Evolutionary conservation across 1,284 basidiomycete genomes (phyloP).

Genomic region (Fomitopsis pinicola): DNA sequence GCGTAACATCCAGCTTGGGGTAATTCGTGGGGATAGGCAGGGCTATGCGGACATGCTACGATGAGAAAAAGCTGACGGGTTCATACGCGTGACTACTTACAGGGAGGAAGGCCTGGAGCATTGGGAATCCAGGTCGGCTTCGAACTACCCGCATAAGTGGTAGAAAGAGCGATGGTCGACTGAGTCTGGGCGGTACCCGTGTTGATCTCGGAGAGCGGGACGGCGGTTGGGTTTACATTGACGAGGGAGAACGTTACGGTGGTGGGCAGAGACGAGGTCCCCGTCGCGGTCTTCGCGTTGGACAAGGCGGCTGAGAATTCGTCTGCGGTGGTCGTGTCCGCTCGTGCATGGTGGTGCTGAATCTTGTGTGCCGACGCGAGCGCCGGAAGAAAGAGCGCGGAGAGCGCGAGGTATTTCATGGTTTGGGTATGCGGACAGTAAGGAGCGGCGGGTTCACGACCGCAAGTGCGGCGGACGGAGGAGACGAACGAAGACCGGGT

Average conservation of each 20-base stretch:
- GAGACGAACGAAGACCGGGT: conserved; percentile 4
- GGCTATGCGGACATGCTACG: conserved; percentile 24
- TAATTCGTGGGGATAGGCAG: conserved; percentile 51
- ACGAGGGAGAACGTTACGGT: conserved; percentile 36
- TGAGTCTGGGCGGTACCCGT: conserved; percentile 33
- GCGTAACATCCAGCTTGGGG: conserved; percentile 64
- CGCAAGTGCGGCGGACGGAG: conserved; percentile 6
- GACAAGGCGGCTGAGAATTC: conserved; percentile 7
- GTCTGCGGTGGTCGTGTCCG: conserved; percentile 20
- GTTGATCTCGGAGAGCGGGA: conserved; percentile 46
- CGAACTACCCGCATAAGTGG: conserved; percentile 37
- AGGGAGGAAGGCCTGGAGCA: conserved; percentile 45
- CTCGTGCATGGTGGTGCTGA: conserved; percentile 25
- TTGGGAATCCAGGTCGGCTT: conserved; percentile 39
- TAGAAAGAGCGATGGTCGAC: conserved; percentile 36
- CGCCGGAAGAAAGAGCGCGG: conserved; percentile 29
- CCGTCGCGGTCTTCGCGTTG: conserved; percentile 7
- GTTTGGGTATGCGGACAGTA: conserved; percentile 9
- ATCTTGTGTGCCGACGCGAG: conserved; percentile 26
- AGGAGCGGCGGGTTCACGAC: conserved; percentile 15
- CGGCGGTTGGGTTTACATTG: conserved; percentile 57
- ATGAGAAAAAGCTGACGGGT: background rate
- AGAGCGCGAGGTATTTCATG: conserved; percentile 34
- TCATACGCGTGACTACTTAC: conserved; percentile 30
- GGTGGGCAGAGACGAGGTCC: conserved; percentile 11